Conservation (phyloP, 2,329 filamentous ascomycete species). For the Eutypella sp. region DNA sequence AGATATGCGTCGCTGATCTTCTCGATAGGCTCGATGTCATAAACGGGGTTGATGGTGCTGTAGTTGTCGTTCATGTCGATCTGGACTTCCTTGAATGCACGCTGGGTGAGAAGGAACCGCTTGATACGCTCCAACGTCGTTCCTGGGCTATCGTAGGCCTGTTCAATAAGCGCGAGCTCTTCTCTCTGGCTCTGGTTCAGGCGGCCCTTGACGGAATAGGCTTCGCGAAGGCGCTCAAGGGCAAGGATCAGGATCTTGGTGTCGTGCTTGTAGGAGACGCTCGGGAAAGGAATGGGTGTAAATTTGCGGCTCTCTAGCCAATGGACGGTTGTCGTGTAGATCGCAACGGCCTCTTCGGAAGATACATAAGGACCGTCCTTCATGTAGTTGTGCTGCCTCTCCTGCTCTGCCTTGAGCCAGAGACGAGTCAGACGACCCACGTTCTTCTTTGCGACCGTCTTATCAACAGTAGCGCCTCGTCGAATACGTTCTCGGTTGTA, state of each 20-base stretch:
- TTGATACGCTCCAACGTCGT: conserved; percentile 96
- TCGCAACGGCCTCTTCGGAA: conserved; percentile 95
- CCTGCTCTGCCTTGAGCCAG: conserved; percentile 97
- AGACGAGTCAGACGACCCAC: conserved; percentile 87
- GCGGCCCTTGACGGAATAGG: conserved; percentile 95
- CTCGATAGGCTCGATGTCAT: conserved; percentile 97
- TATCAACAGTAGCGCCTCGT: conserved; percentile 93
- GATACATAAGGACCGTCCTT: conserved; percentile 98
- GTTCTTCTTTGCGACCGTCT: conserved; percentile 99
- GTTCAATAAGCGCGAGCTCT: conserved; percentile 92
- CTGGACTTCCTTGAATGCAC: conserved; percentile 98
- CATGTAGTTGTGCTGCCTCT: conserved; percentile 98
- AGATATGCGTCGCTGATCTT: conserved; percentile 99
- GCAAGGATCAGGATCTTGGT: conserved; percentile 98
- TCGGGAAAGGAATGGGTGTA: conserved; percentile 96
- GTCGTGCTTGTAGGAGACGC: conserved; percentile 98
- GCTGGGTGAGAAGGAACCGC: conserved; percentile 91
- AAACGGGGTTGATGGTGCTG: conserved; percentile 97
- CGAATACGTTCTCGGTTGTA: conserved; percentile 98
- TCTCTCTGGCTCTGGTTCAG: conserved; percentile 97
- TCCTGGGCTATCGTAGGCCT: conserved; percentile 95
- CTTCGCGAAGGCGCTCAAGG: conserved; percentile 85
- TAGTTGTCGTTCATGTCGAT: conserved; percentile 99
- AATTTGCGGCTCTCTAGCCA: conserved; percentile 99
- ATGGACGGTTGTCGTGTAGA: conserved; percentile 97